Evolutionary conservation across 192 early-diverging fungal species (phyloP), one percentile per base, ranked within the genome.

Genomic region (Backusella sp.): DNA sequence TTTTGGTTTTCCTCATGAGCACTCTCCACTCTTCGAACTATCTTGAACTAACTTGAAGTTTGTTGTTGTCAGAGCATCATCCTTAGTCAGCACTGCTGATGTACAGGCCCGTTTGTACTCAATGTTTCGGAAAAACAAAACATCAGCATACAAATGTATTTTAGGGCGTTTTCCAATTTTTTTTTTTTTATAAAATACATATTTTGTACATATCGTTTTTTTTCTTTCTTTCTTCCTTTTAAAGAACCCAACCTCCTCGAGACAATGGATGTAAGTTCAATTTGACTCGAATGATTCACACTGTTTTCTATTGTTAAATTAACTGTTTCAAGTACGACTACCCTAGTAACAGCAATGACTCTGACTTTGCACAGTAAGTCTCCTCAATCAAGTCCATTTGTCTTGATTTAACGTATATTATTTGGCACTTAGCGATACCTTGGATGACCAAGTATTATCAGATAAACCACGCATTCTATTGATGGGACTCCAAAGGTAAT

Each of bases 401-500:
- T 30, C 15, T 9, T 74, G 9, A 30, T 70, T 69, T 41, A 69
- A 69, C n/a, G 21, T 34, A 32, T 46, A 44, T 44, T 39, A 11
- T 62, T 70, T 73, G n/a, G 0, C 12, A 36, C 4, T 12, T 72
- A 81, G 80, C 2, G 80, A 81, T 32, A 72, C 66, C n/a, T 65
- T 77, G 8, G 76, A 81, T 9, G 80, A 81, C 21, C 66, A 42
- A 36, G 65, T 72, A 6, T 44, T 42, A 8, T 74, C 72, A 12
- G 71, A 78, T 42, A 82, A 78, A 42, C 85, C 86, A 26, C 82
- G 84, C 28, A 78, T 87, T 32, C 66, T 87, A 30, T 68, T 87
- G 49, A 85, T 87, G 84, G 86, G 86, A 17, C 53, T 86, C 41
- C 84, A 74, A 67, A 81, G 86, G 86, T 84, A 76, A 28, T 30